phyloP scores from a whole-genome alignment of 2,329 filamentous ascomycete genomes.

The Xylaria polymorpha region DNA sequence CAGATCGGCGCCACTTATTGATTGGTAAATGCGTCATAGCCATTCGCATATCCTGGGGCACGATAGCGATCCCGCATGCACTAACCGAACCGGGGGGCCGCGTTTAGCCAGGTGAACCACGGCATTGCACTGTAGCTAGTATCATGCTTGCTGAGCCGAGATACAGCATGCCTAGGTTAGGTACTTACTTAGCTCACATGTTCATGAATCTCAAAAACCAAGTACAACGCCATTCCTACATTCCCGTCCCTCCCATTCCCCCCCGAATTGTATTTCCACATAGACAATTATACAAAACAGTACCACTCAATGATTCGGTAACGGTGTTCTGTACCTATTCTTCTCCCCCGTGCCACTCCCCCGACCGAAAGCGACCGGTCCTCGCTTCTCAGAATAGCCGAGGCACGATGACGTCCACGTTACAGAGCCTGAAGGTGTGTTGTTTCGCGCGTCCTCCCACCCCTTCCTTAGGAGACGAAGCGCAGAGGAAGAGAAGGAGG shows the following conservation, averaged over 20 bases:
- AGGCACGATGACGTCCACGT: slow-evolving; percentile 46
- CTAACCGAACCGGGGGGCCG: slow-evolving; percentile 11
- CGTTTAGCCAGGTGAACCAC: slow-evolving; percentile 10
- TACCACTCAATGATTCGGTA: slow-evolving; percentile 26
- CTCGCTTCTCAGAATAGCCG: slow-evolving; percentile 41
- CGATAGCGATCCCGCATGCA: slow-evolving; percentile 19
- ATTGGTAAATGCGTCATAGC: slow-evolving; percentile 17
- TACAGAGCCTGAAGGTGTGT: slow-evolving; percentile 44
- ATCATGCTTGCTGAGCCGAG: slow-evolving; percentile 32
- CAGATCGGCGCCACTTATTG: slow-evolving; percentile 18
- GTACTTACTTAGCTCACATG: slow-evolving; percentile 32
- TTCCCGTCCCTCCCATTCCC: background rate
- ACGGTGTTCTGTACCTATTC: background rate
- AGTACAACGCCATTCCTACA: slow-evolving; percentile 9
- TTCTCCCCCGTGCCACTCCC: background rate
- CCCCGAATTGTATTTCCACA: background rate
- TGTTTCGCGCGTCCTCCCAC: slow-evolving; percentile 13
- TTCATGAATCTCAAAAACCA: slow-evolving; percentile 13
- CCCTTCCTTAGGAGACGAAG: background rate
- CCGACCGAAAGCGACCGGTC: slow-evolving; percentile 29
- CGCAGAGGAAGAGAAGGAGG: background rate
- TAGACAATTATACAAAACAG: background rate
- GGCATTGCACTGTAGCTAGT: slow-evolving; percentile 14
- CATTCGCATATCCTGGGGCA: slow-evolving; percentile 24
- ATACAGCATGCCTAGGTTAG: background rate